Conservation (phyloP, 768 basidiomycete species). For the Hortiboletus flavorubellus region DNA sequence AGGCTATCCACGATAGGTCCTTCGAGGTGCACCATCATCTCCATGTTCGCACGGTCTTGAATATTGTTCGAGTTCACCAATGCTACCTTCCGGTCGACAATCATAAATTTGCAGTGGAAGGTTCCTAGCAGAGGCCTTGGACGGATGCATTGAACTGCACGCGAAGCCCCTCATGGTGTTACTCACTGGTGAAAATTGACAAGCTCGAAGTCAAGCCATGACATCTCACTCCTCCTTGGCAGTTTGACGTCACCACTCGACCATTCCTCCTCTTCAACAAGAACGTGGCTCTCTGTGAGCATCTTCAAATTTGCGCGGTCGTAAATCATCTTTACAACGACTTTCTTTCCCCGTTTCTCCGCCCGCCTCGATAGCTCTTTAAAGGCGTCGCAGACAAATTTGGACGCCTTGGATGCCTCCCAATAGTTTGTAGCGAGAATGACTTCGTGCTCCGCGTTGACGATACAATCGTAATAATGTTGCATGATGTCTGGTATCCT, state of each 20-base stretch:
- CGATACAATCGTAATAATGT: conserved; percentile 62
- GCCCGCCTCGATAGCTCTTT: conserved; percentile 49
- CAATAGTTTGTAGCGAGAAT: conserved; percentile 67
- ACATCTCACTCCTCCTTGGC: conserved; percentile 53
- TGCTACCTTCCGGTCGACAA: conserved; percentile 66
- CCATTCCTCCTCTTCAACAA: conserved; percentile 46
- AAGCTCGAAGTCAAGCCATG: conserved; percentile 57
- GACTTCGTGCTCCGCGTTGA: conserved; percentile 59
- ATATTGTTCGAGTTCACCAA: conserved; percentile 68
- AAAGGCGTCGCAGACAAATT: conserved; percentile 48
- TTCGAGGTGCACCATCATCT: conserved; percentile 70
- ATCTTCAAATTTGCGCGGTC: conserved; percentile 64
- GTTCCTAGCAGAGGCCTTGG: conserved; percentile 54
- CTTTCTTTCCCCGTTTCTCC: conserved; percentile 41
- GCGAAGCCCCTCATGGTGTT: not conserved
- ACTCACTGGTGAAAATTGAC: conserved; percentile 48
- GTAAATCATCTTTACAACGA: conserved; percentile 67
- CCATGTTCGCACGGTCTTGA: conserved; percentile 51
- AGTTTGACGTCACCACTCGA: conserved; percentile 43
- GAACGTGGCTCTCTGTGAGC: conserved; percentile 40
- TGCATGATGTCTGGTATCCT: conserved; percentile 72
- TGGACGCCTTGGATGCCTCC: conserved; percentile 50
- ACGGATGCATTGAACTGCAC: not conserved
- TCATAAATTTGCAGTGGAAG: conserved; percentile 69
- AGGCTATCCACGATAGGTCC: conserved; percentile 67